Evolutionary conservation across 495 filamentous ascomycete species (phyloP).

Genomic region (Penicillium antarcticum): DNA sequence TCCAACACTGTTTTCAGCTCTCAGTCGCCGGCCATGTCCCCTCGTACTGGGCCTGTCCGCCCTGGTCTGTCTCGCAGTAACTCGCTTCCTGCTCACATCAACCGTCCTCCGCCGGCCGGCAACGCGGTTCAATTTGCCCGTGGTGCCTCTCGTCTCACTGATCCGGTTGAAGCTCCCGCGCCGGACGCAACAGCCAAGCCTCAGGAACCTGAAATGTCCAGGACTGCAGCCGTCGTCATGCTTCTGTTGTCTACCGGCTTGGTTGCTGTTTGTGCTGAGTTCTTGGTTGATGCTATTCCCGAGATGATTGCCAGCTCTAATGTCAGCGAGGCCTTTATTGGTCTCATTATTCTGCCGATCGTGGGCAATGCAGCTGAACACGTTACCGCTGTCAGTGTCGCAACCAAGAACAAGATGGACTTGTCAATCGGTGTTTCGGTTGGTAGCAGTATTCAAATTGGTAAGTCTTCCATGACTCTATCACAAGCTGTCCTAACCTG

Average conservation of each 20-base stretch:
- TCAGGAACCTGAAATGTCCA: slow-evolving; percentile 61
- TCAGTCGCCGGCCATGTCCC: slow-evolving; percentile 29
- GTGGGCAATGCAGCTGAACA: slow-evolving; percentile 93
- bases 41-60: slow-evolving; percentile 30
- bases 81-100: slow-evolving; percentile 71
- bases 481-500: slow-evolving; percentile 3
- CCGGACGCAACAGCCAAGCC: slow-evolving; percentile 38
- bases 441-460: slow-evolving; percentile 77
- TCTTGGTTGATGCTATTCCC: slow-evolving; percentile 78
- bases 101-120: slow-evolving; percentile 41
- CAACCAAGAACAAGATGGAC: slow-evolving; percentile 96
- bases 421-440: slow-evolving; percentile 87
- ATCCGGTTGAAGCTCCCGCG: slow-evolving; percentile 13
- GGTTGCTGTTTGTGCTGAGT: slow-evolving; percentile 84
- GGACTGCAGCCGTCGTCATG: slow-evolving; percentile 68
- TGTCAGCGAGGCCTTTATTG: slow-evolving; percentile 78
- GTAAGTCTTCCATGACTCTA: slow-evolving; percentile 11
- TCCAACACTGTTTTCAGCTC: slow-evolving; percentile 65
- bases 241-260: slow-evolving; percentile 73
- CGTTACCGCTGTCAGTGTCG: slow-evolving; percentile 84
- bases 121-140: slow-evolving; percentile 42
- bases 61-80: slow-evolving; percentile 71
- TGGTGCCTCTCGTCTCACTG: slow-evolving; percentile 32
- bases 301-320: slow-evolving; percentile 61
- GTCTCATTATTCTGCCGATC: slow-evolving; percentile 84